Evolutionary conservation across 2,329 filamentous ascomycete genomes (phyloP).

Genomic region (Fusarium luffae): DNA sequence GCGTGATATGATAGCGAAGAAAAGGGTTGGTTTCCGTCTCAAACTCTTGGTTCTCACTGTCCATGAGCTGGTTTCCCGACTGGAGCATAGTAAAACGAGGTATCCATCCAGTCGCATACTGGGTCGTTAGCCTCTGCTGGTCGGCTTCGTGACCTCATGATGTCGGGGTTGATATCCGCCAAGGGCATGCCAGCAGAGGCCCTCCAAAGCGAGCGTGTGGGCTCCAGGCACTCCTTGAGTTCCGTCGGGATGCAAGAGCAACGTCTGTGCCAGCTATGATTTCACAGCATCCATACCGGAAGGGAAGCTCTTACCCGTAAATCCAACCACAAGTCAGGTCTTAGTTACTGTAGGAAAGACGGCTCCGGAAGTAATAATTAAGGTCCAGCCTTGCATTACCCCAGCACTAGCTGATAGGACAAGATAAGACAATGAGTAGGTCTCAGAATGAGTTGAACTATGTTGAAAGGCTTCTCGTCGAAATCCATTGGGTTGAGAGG

Average conservation of each 20-base stretch:
- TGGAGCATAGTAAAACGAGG: background rate
- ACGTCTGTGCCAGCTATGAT: constrained; percentile 14
- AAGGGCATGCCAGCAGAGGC: constrained; percentile 5
- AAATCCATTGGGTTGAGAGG: constrained; percentile 1
- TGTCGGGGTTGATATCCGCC: constrained; percentile 12
- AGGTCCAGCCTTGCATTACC: constrained; percentile 2
- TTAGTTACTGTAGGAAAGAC: constrained; percentile 10
- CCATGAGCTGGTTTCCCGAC: constrained; percentile 4
- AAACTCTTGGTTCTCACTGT: background rate
- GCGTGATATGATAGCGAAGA: constrained; percentile 1
- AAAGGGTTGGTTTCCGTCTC: constrained; percentile 2
- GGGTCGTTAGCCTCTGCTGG: background rate
- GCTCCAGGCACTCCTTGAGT: constrained; percentile 6
- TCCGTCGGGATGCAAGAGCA: constrained; percentile 22
- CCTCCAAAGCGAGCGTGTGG: background rate
- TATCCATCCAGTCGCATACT: constrained; percentile 13
- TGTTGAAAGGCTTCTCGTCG: constrained; percentile 4
- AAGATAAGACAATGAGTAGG: background rate
- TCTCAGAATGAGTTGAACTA: constrained; percentile 6
- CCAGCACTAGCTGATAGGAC: constrained; percentile 12
- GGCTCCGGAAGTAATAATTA: background rate
- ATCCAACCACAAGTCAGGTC: background rate
- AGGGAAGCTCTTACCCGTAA: constrained; percentile 10
- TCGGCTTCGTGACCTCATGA: background rate
- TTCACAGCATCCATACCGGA: constrained; percentile 25